Percentiles rank a stretch among this genome's conserved stretches.
phyloP scores from a whole-genome alignment of 495 filamentous ascomycete genomes.

The Entonaema liquescens region DNA sequence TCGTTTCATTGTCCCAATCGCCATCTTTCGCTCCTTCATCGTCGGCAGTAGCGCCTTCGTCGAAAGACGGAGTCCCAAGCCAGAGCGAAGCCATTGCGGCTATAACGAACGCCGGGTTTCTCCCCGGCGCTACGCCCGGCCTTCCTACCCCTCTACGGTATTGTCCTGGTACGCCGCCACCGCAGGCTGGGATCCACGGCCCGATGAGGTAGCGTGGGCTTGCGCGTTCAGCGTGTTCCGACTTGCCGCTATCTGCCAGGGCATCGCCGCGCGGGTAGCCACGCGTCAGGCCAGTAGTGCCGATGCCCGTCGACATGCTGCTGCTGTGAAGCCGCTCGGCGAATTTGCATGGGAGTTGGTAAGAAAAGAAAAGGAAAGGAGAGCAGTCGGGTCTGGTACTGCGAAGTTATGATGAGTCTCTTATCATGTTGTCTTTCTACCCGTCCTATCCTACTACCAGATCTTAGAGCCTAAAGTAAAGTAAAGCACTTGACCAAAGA shows the following conservation, averaged over 20 bases:
- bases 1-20: slow-evolving; percentile 47
- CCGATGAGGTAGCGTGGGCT: slow-evolving; percentile 75
- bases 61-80: not conserved
- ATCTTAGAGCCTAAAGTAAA: not conserved
- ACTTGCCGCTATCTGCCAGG: slow-evolving; percentile 87
- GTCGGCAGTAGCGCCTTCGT: not conserved
- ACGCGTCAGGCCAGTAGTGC: slow-evolving; percentile 88
- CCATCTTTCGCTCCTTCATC: slow-evolving; percentile 40
- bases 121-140: slow-evolving; percentile 69
- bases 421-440: not conserved
- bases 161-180: slow-evolving; percentile 79
- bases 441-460: not conserved
- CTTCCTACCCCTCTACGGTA: slow-evolving; percentile 77
- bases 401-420: slow-evolving; percentile 18
- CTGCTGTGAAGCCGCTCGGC: slow-evolving; percentile 70
- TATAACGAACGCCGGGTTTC: slow-evolving; percentile 62
- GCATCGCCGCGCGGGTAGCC: slow-evolving; percentile 88
- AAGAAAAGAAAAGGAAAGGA: slow-evolving; percentile 36
- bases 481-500: not conserved
- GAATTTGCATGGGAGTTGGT: slow-evolving; percentile 76
- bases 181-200: slow-evolving; percentile 72
- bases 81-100: slow-evolving; percentile 36
- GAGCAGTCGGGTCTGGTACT: not conserved
- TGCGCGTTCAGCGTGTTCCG: slow-evolving; percentile 67
- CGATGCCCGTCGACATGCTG: slow-evolving; percentile 75